phyloP scores from a whole-genome alignment of 78 protist genomes.

The slime mould (Dictyostelium discoideum) region DNA sequence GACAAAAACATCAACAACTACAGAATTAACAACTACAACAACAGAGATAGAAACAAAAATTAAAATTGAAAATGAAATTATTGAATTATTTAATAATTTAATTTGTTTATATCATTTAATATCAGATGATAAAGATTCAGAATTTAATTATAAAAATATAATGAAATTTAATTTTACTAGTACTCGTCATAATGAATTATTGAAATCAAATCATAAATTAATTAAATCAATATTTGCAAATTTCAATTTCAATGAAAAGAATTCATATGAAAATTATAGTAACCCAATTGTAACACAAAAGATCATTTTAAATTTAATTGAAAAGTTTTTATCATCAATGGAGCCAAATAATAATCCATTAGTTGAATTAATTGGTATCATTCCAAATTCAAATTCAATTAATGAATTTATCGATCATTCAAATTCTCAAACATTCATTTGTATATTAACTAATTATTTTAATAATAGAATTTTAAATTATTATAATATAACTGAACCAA shows the following conservation, averaged over 20 bases:
- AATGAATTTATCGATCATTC: too few species aligned
- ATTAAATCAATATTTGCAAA: background rate
- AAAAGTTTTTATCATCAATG: background rate
- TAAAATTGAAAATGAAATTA: background rate
- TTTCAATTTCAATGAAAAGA: background rate
- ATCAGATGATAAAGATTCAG: background rate
- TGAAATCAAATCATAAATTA: background rate
- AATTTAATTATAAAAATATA: too few species aligned
- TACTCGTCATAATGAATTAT: background rate
- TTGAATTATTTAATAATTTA: background rate
- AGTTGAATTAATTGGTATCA: background rate
- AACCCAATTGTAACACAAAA: background rate
- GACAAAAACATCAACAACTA: background rate
- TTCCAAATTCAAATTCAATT: background rate
- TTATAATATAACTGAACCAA: too few species aligned
- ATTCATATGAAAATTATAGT: background rate
- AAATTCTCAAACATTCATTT: background rate
- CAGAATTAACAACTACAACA: background rate
- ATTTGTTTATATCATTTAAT: background rate
- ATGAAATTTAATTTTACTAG: too few species aligned
- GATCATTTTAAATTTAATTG: background rate
- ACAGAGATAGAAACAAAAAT: too few species aligned
- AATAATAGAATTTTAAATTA: background rate
- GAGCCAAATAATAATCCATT: background rate
- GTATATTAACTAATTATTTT: too few species aligned